phyloP scores from a whole-genome alignment of 1,139 yeast genomes.

The Blastobotrys aristatus region DNA sequence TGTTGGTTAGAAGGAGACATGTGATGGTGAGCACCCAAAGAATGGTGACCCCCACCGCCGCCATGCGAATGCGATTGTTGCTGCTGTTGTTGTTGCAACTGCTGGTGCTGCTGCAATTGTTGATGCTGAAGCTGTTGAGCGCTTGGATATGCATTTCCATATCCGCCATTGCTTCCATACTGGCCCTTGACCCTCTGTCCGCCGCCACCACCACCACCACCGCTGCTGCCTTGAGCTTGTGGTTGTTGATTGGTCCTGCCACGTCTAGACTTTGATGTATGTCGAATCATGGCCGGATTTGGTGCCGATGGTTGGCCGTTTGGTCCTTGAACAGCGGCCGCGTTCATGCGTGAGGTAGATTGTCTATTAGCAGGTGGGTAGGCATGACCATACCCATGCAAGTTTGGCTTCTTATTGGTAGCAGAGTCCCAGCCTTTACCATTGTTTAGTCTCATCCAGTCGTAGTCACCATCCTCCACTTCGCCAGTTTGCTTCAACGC shows the following conservation, averaged over 20 bases:
- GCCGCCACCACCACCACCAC: slow-evolving; percentile 8
- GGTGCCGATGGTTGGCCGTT: slow-evolving; percentile 25
- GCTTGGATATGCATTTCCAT: slow-evolving; percentile 21
- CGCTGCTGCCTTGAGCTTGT: slow-evolving; percentile 5
- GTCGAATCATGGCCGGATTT: slow-evolving; percentile 32
- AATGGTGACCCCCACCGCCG: slow-evolving; percentile 2
- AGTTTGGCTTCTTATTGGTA: slow-evolving; percentile 73
- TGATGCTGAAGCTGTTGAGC: slow-evolving; percentile 20
- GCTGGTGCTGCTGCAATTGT: slow-evolving; percentile 19
- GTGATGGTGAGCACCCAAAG: slow-evolving; percentile 10
- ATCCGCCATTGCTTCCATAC: slow-evolving; percentile 17
- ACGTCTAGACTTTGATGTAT: slow-evolving; percentile 32
- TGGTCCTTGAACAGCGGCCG: slow-evolving; percentile 19
- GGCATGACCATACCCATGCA: slow-evolving; percentile 85
- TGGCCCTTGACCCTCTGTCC: not conserved
- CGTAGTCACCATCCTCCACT: slow-evolving; percentile 79
- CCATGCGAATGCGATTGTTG: slow-evolving; percentile 20
- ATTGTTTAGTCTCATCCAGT: slow-evolving; percentile 89
- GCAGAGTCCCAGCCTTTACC: slow-evolving; percentile 87
- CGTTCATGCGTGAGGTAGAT: slow-evolving; percentile 26
- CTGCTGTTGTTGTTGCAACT: slow-evolving; percentile 16
- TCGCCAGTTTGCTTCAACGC: slow-evolving; percentile 69
- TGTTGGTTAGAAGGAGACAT: not conserved
- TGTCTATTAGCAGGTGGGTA: slow-evolving; percentile 42
- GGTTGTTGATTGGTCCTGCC: slow-evolving; percentile 16